Base-by-base conservation (phyloP, 257 asterid species). In the Agastache rugosa region DNA sequence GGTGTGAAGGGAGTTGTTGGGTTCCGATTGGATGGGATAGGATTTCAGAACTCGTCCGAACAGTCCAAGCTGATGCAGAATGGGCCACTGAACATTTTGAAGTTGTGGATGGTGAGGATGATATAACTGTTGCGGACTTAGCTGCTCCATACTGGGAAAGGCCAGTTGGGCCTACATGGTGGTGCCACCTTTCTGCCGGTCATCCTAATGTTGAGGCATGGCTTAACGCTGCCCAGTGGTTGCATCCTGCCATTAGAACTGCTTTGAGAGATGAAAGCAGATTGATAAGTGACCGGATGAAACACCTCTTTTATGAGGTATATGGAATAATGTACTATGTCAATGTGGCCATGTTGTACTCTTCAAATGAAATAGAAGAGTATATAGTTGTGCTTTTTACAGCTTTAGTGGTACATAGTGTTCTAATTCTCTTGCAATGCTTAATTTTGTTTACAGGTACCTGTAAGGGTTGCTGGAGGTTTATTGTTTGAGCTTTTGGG, bases 401-500 rank as follows among this genome's bases (percentile, higher is more conserved):
- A 44, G 48, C 42, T 56, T 73, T 50, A 37, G 23, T 27, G 62
- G 50, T 20, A 29, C 64, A 34, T 73, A 17, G 50, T 27, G 2
- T 71, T 69, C 56, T 35, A 44, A 35, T 19, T 47, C 37, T n/a
- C 75, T 27, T 63, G 42, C 63, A 59, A 16, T 61, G 48, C 25
- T 73, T 66, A 50, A 20, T 64, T 39, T 70, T 80, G 51, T 75
- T 47, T 76, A 37, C 85, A 93, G 97, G 98, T 94, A 61, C 98
- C 98, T 27, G 98, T 94, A 42, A 87, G 97, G 82, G 98, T 88
- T 78, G 97, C 97, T 64, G 97, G 97, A 69, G 99, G 99, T 63
- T 83, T 94, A 31, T 80, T 94, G 70, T 93, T 94, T 84, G 98
- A 91, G 92, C 96, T 94, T 64, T 77, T 94, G 85, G 98, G 98